Base-by-base conservation (phyloP, 225 moss, liverwort and hornwort species). In the Pseudisothecium myosuroides region DNA sequence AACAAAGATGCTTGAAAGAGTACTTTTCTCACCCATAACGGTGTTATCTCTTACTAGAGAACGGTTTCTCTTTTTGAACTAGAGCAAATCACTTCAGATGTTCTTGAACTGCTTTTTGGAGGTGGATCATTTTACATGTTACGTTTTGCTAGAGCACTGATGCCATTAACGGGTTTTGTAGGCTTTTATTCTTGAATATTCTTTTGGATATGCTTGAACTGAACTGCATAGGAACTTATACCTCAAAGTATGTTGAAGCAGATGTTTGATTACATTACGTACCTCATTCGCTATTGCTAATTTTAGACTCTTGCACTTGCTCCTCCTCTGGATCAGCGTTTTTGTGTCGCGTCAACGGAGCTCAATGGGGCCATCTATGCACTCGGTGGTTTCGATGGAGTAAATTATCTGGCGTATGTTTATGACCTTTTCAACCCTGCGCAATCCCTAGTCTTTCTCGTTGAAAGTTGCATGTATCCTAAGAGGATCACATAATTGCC, bases 351-450 rank as follows among this genome's bases (percentile, higher is more conserved):
- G 82, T 91, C 97, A 87, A 87, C 97, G 60, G 98, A 98, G 89
- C 86, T 95, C 43, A 93, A 92, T 88, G 98, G 98, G 90, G 95
- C 92, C 41, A 90, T 98, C 83, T 98, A 96, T 93, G 96, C 96
- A 54, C 85, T 98, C 54, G 98, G 98, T 87, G 98, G 98, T 64
- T 98, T 97, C 93, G 95, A 97, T 90, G 98, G 97, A 89, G 89
- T 88, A n/a, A 93, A 95, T 71, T 98, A 98, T 89, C 92, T 98
- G 39, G 94, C 88, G 98, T 98, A 93, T 85, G 94, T 92, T 63
- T 76, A 80, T 71, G 88, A 45, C 39, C 52, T 69, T 80, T 72
- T 82, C 87, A 90, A 83, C n/a, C 54, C 28, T 61, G 29, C 45
- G 76, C 47, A 69, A 69, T 83, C 23, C 83, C 67, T 84, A 28